Evolutionary conservation across 441 rosid genomes (phyloP), one percentile per base, ranked within the genome.

Genomic region (Manihot esculenta): DNA sequence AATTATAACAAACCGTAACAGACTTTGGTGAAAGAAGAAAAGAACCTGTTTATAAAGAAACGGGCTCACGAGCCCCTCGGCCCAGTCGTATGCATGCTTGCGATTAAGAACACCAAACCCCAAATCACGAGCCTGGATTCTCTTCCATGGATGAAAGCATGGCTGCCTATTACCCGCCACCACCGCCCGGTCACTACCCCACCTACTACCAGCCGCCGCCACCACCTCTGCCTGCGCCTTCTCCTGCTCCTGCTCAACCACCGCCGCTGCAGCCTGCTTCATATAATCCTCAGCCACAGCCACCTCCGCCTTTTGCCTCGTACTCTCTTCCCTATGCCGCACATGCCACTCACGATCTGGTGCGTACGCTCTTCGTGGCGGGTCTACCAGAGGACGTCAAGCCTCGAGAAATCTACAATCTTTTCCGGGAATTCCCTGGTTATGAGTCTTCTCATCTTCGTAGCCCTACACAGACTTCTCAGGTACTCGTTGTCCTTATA

Each of bases 351-450:
- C 73, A 84, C 45, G 88, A 86, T 70, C 85, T 80, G 69, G 87
- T 94, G 53, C 90, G 97, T n/a, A 90, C 96, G 27, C 90, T 91
- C 17, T 94, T 92, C 79, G 79, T 90, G 10, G 97, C 98, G 1
- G 96, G 98, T 26, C 79, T 92, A 44, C 96, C 98, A 15, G 93
- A 94, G 51, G 96, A 92, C 69, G 90, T 92, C n/a, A 88, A 88
- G 85, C 84, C 91, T 3, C 89, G 97, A 23, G 97, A 94, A 84
- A 87, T 94, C 76, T 91, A 92, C 50, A 90, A 92, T 79, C 85
- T 91, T 1, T 94, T 94, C 76, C 86, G 95, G 1, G 97, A 92
- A 72, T 92, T 88, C 69, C 93, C 90, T 0, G 97, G 98, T 60
- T 94, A 87, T 67, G 93, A 88, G 68, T 91, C 93, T 72, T 89